Base-by-base conservation (phyloP, 2,329 filamentous ascomycete species). In the Scedosporium aurantiacum region DNA sequence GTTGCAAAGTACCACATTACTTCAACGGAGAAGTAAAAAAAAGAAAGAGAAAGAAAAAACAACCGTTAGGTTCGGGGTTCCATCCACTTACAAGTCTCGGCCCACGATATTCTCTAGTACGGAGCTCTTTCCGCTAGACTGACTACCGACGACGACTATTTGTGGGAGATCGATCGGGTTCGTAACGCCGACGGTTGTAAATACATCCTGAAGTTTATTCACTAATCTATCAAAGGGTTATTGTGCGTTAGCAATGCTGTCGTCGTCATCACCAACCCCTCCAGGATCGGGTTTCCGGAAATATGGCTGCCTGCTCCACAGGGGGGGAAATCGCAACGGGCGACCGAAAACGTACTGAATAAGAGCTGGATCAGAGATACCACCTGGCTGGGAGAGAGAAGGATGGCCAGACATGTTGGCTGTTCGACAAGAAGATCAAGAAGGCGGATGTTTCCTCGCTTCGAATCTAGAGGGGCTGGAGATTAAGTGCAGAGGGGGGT, bases 171-270 rank as follows among this genome's bases (percentile, higher is more conserved):
- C 94, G 81, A 99, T 99, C 65, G 94, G 94, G 77, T 99, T 99
- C 84, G 96, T 94, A 71, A 97, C 94, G 69, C 94, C 94, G 68
- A 99, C 94, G 50, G 94, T 97, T 65, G 93, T 88, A 74, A 99
- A 99, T 68, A 99, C 94, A 90, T 99, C 94, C 75, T 99, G 94
- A 57, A 99, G 87, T 81, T 96, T 97, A 82, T 99, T 99, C 74
- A 99, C 94, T 69, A 97, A 88, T 71, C 84, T 87, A 68, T 61
- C 65, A 60, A 32, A 45, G 8, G n/a, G 27, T 41, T 56, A 27
- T 14, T 25, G 25, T 63, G 68, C 59, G 70, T 74, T 65, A 74
- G 71, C 57, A 52, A 47, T 7, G 16, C 10, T 8, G 27, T 14
- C 28, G 25, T 18, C 28, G 55, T 18, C 25, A 57, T 32, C 23